phyloP scores from a whole-genome alignment of 1,284 basidiomycete species.

The Apiotrichum akiyoshidainum region DNA sequence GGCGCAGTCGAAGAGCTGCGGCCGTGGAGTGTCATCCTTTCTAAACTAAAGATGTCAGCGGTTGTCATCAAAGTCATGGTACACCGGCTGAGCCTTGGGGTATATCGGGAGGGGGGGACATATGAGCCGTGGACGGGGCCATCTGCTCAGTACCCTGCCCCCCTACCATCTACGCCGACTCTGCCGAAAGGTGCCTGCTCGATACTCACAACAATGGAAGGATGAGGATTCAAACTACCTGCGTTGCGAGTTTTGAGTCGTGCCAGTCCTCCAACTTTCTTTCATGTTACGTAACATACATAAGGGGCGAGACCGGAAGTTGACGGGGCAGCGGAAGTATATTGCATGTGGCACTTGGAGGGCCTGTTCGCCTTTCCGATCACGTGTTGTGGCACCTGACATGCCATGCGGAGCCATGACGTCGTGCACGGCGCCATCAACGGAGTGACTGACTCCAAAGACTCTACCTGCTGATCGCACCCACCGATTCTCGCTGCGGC shows the following conservation, averaged over 20 bases:
- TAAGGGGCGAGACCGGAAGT: neutral
- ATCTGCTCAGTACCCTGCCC: constrained; percentile 3
- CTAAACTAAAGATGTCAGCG: constrained; percentile 17
- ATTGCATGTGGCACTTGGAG: neutral
- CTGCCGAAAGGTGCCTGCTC: neutral
- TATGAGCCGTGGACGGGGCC: neutral
- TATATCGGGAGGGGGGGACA: neutral
- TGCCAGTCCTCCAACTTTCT: neutral
- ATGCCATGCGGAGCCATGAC: too few species aligned
- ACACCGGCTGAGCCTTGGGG: neutral
- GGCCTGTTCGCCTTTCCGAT: too few species aligned
- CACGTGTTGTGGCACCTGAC: too few species aligned
- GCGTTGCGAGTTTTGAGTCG: neutral
- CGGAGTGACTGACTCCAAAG: too few species aligned
- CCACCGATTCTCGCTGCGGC: too few species aligned
- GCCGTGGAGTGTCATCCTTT: constrained; percentile 40
- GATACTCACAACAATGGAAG: constrained; percentile 26
- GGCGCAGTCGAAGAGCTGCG: constrained; percentile 36
- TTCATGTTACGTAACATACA: neutral
- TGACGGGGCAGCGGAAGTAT: neutral
- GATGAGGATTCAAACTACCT: constrained; percentile 19
- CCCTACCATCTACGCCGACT: constrained; percentile 4
- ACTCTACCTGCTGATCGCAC: too few species aligned
- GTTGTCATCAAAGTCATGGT: neutral
- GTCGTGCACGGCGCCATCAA: too few species aligned